Base-by-base conservation (phyloP, 140 eudicot species). In the Erigeron philadelphicus region DNA sequence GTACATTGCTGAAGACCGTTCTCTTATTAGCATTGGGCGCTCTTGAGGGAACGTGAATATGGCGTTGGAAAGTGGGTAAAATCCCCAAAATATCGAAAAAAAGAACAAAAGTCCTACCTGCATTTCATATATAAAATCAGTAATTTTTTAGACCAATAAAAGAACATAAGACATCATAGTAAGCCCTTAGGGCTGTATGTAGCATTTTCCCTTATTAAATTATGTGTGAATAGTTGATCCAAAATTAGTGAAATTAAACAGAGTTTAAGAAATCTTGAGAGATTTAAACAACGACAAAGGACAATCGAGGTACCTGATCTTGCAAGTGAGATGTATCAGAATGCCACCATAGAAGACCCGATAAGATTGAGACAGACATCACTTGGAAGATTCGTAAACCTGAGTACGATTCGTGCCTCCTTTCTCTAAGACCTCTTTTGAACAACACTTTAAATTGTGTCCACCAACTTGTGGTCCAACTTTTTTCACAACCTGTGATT, bases 321-420 rank as follows among this genome's bases (percentile, higher is more conserved):
- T 86, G 95, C 66, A 92, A 68, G 80, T 88, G 90, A 6, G 85
- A 75, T 35, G 85, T 73, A 73, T 83, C 83, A 15, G 96, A 88
- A 61, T 92, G 96, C 98, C 98, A 92, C 98, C 98, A 92, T 44
- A 92, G 64, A 67, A 92, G 93, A 21, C 98, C 98, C 0, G 98
- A 82, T 74, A 92, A 82, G 71, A 88, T 53, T 3, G 98, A 79
- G 74, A 92, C 96, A 47, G 96, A 85, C 84, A 92, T 80, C 81
- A 92, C 98, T 77, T 92, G 98, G 68, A 92, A 86, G 74, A 88
- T 84, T 73, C 90, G 78, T 48, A 92, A 80, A 47, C 86, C 95
- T 0, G 96, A 88, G 74, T 76, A 92, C 9, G 98, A 82, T 75
- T 88, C 96, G 61, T 88, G 96, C 72, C 76, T 83, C 75, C 98